Evolutionary conservation across 192 early-diverging fungal species (phyloP), one percentile per base, ranked within the genome.

Genomic region (Chytriomyces confervae): DNA sequence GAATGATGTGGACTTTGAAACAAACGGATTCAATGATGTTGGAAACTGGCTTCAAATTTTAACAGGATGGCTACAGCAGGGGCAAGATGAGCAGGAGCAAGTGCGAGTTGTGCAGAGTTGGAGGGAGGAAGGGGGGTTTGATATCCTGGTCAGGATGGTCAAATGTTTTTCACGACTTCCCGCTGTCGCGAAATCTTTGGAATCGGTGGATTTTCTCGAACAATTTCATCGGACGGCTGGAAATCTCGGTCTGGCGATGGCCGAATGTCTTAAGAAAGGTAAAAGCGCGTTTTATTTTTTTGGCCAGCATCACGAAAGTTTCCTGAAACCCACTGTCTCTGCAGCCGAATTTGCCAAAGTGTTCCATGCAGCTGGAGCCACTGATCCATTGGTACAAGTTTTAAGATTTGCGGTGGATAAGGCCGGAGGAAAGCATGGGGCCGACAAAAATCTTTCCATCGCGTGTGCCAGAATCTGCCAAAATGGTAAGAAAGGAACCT

Each of bases 391-490:
- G 61, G 62, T 75, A 6, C 45, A 75, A 9, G 18, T 75, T 24
- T 47, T 75, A 43, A 60, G 73, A 7, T 10, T 62, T 7, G 18
- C 27, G 20, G 43, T 62, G 7, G 57, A 75, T 0, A 16, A 20
- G 10, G 13, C 7, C 50, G 27, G 69, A 11, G 13, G 23, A 16
- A 13, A 23, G 44, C 20, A 72, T 16, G 27, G 57, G 2, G 62
- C 62, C n/a, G 27, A 64, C 61, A 75, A 75, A 47, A 75, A 75
- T 44, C 18, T 65, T 8, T 18, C 73, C 18, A 75, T 75, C 29
- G 73, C 73, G 11, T 75, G 73, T 48, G 73, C 73, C 11, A 20
- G 73, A 13, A 18, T 75, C 7, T 65, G 73, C 29, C 73, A 75
- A 49, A 65, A 48, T 44, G 60, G 64, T 65, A 6, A 65, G 64